phyloP scores from a whole-genome alignment of 2,329 filamentous ascomycete species.

The Coniochaeta pulveracea region DNA sequence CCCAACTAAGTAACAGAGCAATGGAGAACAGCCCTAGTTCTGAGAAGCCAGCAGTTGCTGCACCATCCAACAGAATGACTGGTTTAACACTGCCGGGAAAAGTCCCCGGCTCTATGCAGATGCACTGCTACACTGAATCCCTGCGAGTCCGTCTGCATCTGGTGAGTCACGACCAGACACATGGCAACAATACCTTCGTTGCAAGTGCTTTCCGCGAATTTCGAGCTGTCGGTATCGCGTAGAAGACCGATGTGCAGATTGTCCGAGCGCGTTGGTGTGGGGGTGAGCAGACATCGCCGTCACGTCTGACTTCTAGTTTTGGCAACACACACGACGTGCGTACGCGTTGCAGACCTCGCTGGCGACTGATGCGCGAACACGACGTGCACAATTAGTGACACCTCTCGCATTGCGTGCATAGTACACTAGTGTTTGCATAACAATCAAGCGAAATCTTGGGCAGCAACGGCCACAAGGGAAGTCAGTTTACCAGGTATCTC shows the following conservation, averaged over 20 bases:
- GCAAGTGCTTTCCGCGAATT: not conserved
- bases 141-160: slow-evolving; percentile 13
- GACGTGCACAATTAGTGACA: no score
- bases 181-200: slow-evolving; percentile 11
- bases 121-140: slow-evolving; percentile 11
- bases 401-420: no score
- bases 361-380: slow-evolving; percentile 1
- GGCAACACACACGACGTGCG: no score
- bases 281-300: not conserved
- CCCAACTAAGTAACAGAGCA: no score
- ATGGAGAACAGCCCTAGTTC: slow-evolving; percentile 7
- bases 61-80: slow-evolving; percentile 9
- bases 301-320: no score
- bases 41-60: slow-evolving; percentile 12
- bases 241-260: no score
- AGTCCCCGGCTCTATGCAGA: slow-evolving; percentile 5
- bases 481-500: not conserved
- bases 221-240: not conserved
- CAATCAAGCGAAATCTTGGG: slow-evolving; percentile 1
- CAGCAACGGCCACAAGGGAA: not conserved
- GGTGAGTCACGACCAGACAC: slow-evolving; percentile 21
- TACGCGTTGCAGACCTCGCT: no score
- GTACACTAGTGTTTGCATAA: not conserved
- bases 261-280: no score
- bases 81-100: slow-evolving; percentile 6